phyloP scores from a whole-genome alignment of 305 asterid species.

The Salvia sclarea region DNA sequence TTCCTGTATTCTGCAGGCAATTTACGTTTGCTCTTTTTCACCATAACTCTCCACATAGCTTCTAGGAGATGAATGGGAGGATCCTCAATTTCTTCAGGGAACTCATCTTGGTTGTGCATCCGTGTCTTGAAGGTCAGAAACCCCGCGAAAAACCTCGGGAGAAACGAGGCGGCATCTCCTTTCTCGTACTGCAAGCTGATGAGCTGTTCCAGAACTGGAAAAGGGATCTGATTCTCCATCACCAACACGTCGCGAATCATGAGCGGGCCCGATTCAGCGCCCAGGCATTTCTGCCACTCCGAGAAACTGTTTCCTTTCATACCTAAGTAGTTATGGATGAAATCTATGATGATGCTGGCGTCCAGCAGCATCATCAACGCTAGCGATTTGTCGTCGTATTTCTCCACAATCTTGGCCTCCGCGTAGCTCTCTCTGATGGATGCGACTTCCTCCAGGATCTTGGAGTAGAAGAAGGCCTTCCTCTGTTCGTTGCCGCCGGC shows the following conservation, averaged over 20 bases:
- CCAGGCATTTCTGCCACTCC: neutral
- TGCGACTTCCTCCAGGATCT: constrained; percentile 25
- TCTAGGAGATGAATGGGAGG: neutral
- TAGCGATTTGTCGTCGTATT: constrained; percentile 30
- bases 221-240: constrained; percentile 14
- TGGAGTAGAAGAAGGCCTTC: constrained; percentile 17
- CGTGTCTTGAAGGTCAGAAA: neutral
- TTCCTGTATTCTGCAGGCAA: neutral
- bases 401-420: constrained; percentile 6
- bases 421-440: constrained; percentile 36
- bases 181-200: constrained; percentile 2
- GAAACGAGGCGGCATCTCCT: neutral
- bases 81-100: neutral
- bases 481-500: constrained; percentile 1
- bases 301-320: neutral
- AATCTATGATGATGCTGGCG: constrained; percentile 33
- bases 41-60: neutral
- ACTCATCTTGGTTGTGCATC: neutral
- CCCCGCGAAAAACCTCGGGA: neutral
- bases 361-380: constrained; percentile 46
- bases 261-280: neutral
- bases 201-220: neutral
- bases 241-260: neutral
- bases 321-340: neutral
- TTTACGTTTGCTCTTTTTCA: neutral